These are phyloP conservation scores for Trifolium subterraneum DNA, from an alignment of 306 rosid species.

Conservation along the genomic window DNA sequence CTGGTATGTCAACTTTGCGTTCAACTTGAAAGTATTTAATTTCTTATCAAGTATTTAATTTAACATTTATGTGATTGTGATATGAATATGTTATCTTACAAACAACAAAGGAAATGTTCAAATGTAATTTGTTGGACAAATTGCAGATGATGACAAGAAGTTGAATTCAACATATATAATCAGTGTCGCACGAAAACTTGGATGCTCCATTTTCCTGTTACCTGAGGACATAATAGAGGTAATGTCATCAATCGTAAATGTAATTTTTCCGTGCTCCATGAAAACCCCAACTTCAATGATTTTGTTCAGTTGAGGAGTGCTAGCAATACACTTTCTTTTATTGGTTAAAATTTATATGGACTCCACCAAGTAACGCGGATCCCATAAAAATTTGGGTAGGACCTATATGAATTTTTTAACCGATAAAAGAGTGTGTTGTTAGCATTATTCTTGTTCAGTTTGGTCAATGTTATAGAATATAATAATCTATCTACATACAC, in stretches of 20 bases:
- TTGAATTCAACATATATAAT: slow-evolving; percentile 94
- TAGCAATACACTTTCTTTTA: neutral
- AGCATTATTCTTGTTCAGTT: neutral
- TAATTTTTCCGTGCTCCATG: slow-evolving; percentile 21
- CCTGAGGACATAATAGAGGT: slow-evolving; percentile 98
- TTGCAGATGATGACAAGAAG: slow-evolving; percentile 96
- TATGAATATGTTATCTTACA: slow-evolving; percentile 20
- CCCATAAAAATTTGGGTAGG: neutral
- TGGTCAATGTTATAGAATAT: neutral
- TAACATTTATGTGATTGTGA: slow-evolving; percentile 15
- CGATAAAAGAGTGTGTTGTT: too few species aligned
- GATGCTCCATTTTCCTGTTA: slow-evolving; percentile 95
- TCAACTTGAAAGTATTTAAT: slow-evolving; percentile 31
- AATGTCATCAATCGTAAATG: slow-evolving; percentile 20
- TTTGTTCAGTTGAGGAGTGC: slow-evolving; percentile 13
- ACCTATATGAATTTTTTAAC: too few species aligned
- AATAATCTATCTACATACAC: neutral
- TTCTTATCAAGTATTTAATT: slow-evolving; percentile 24
- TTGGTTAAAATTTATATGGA: neutral
- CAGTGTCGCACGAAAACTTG: slow-evolving; percentile 98
- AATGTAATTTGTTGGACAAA: slow-evolving; percentile 28
- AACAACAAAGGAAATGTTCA: slow-evolving; percentile 25
- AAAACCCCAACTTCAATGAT: slow-evolving; percentile 3
- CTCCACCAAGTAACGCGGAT: neutral
- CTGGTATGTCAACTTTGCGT: slow-evolving; percentile 59